Evolutionary conservation across 129 eudicot genomes (phyloP).

Genomic region (Arctium minus): DNA sequence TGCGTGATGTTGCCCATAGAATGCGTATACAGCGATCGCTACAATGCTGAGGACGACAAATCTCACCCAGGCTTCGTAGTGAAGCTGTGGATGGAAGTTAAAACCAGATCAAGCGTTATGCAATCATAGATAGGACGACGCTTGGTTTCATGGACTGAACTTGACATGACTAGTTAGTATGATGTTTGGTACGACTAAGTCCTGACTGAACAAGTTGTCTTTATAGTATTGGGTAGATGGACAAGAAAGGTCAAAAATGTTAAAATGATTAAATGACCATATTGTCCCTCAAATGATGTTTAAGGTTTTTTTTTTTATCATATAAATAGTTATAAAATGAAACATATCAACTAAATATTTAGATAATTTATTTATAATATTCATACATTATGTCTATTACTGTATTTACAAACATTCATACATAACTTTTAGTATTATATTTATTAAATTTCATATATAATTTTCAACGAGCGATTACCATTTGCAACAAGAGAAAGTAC

Average conservation of each 20-base stretch:
- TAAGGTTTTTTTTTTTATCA: neutral
- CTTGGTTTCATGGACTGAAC: too few relatives aligned
- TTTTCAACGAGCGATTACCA: too few relatives aligned
- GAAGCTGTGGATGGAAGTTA: conserved; percentile 60
- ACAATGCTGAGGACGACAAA: conserved; percentile 67
- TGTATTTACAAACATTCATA: too few relatives aligned
- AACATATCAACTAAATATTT: too few relatives aligned
- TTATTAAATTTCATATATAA: too few relatives aligned
- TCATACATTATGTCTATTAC: too few relatives aligned
- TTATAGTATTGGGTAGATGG: neutral
- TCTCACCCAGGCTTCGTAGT: conserved; percentile 93
- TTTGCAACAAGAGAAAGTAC: neutral
- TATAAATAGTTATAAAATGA: too few relatives aligned
- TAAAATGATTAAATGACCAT: neutral
- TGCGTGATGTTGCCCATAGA: conserved; percentile 88
- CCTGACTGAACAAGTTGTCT: neutral
- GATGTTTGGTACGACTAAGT: neutral
- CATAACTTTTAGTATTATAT: too few relatives aligned
- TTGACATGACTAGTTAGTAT: neutral
- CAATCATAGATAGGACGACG: neutral
- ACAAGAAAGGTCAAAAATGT: neutral
- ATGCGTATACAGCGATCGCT: conserved; percentile 61
- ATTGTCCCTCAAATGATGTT: neutral
- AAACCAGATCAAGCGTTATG: conserved; percentile 10
- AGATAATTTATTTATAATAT: too few relatives aligned